Evolutionary conservation across 2,329 filamentous ascomycete species (phyloP).

Genomic region (Coniochaeta sp.): DNA sequence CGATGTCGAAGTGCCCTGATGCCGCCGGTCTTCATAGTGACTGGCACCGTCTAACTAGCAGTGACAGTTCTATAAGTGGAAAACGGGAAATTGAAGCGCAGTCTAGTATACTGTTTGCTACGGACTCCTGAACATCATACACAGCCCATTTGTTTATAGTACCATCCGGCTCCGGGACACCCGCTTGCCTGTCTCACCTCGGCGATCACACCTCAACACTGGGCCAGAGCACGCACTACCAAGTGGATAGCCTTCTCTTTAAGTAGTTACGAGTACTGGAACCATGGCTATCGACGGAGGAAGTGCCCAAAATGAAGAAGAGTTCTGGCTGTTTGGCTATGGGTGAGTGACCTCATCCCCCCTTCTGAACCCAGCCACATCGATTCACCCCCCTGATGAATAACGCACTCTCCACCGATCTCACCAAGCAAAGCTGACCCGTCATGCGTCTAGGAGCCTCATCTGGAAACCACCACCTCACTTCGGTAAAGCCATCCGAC

Average conservation of each 20-base stretch:
- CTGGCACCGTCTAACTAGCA: not conserved
- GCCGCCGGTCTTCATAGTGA: not conserved
- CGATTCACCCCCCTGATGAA: not conserved
- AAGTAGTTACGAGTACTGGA: not conserved
- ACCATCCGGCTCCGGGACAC: not conserved
- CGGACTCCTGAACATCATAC: not conserved
- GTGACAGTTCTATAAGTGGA: not conserved
- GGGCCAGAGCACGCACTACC: not conserved
- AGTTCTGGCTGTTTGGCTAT: constrained; percentile 97
- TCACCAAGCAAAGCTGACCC: not conserved
- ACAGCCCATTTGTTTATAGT: too few species aligned
- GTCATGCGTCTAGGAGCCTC: constrained; percentile 56
- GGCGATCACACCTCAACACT: not conserved
- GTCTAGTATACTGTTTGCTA: not conserved
- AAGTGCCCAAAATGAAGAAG: constrained; percentile 32
- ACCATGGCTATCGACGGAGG: constrained; percentile 27
- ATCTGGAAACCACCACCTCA: constrained; percentile 98
- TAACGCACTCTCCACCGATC: too few species aligned
- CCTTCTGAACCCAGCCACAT: not conserved
- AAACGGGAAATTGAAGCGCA: not conserved
- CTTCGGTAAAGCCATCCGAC: constrained; percentile 56
- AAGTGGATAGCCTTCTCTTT: not conserved
- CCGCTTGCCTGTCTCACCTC: not conserved
- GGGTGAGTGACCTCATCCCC: constrained; percentile 47
- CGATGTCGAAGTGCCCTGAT: not conserved